These are phyloP conservation scores for Thelonectria rubi DNA, from an alignment of 2,329 filamentous ascomycete species.

Conservation along the genomic window DNA sequence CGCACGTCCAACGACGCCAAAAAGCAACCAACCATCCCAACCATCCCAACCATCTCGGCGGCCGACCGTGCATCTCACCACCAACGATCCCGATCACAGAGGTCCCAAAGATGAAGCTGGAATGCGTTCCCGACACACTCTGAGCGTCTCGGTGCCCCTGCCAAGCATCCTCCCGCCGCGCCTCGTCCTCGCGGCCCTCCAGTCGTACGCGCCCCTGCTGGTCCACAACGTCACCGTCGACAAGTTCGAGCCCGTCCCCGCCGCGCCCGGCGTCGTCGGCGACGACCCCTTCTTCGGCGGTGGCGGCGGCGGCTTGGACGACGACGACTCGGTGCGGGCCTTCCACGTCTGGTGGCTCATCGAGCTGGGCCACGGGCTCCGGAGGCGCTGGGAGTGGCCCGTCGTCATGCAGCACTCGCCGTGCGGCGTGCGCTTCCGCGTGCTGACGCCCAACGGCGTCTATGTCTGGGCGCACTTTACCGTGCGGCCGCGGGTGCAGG, in stretches of 20 bases:
- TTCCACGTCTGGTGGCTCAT: constrained; percentile 2
- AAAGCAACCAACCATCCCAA: too few relatives aligned
- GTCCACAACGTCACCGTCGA: background rate
- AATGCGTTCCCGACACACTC: background rate
- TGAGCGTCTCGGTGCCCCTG: background rate
- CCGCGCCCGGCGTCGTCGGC: background rate
- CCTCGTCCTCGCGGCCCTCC: background rate
- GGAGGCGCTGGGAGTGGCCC: background rate
- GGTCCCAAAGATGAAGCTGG: background rate
- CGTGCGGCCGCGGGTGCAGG: background rate
- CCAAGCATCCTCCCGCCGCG: background rate
- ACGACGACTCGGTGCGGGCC: constrained; percentile 4
- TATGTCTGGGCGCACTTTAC: constrained; percentile 4
- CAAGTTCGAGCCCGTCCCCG: background rate
- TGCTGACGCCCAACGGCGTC: background rate
- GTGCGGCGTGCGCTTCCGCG: constrained; percentile 1
- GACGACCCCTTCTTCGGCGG: constrained; percentile 7
- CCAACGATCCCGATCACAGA: too few relatives aligned
- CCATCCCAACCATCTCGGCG: too few relatives aligned
- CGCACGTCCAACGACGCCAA: background rate
- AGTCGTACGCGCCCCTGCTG: background rate
- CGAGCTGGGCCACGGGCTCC: constrained; percentile 1
- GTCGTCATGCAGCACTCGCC: constrained; percentile 1
- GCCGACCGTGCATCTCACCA: background rate
- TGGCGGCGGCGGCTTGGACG: background rate